phyloP scores from a whole-genome alignment of 2,329 filamentous ascomycete genomes.

The Helotiales sp. region DNA sequence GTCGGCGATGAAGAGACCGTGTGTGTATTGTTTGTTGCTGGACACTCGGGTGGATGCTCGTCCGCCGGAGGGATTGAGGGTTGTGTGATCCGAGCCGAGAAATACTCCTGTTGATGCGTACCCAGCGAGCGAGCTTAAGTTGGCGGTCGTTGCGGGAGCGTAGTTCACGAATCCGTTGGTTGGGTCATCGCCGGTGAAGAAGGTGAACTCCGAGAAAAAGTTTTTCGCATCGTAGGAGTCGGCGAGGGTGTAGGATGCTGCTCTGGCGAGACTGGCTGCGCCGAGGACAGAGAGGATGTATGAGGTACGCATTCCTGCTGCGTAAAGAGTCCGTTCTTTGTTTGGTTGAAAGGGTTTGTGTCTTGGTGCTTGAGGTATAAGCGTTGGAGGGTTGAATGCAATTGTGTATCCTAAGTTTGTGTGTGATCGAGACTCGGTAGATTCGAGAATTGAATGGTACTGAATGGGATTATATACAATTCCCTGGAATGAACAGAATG shows the following conservation, averaged over 20 bases:
- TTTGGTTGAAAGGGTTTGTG: slow-evolving; percentile 1
- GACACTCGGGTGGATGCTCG: slow-evolving; percentile 69
- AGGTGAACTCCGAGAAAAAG: slow-evolving; percentile 51
- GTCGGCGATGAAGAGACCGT: slow-evolving; percentile 59
- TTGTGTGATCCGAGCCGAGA: slow-evolving; percentile 68
- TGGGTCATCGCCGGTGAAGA: slow-evolving; percentile 62
- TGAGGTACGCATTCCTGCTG: slow-evolving; percentile 24
- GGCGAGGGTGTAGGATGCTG: slow-evolving; percentile 41
- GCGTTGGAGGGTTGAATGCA: slow-evolving; percentile 1
- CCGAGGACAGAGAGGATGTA: slow-evolving; percentile 31
- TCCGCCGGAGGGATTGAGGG: slow-evolving; percentile 54
- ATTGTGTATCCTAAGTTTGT: background rate
- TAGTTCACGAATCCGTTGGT: slow-evolving; percentile 77
- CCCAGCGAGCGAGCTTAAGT: slow-evolving; percentile 48
- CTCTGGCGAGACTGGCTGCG: slow-evolving; percentile 28
- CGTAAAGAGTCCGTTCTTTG: background rate
- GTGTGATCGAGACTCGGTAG: background rate
- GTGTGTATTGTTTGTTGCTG: slow-evolving; percentile 52
- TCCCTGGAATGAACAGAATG: background rate
- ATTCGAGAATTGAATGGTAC: background rate
- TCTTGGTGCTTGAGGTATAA: slow-evolving; percentile 9
- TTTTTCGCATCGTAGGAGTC: slow-evolving; percentile 45
- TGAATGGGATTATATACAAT: background rate
- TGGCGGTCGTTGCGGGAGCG: slow-evolving; percentile 50
- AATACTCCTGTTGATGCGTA: slow-evolving; percentile 53